These are phyloP conservation scores for Colletotrichum scovillei DNA, from an alignment of 2,329 filamentous ascomycete genomes.

Conservation along the genomic window DNA sequence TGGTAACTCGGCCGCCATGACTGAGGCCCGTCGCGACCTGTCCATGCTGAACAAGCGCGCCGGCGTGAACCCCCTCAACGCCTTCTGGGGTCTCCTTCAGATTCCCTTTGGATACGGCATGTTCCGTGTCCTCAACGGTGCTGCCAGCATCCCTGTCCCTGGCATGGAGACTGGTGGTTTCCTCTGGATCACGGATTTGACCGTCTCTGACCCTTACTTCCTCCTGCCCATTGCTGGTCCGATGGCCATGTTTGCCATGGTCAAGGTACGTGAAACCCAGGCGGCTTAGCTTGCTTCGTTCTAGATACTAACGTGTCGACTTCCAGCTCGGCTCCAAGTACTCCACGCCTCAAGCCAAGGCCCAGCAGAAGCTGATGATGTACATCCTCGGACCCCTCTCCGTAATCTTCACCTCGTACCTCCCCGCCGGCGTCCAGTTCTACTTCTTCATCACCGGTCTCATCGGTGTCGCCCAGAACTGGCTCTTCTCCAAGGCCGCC, in stretches of 20 bases:
- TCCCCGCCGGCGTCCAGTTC: conserved; percentile 61
- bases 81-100: conserved; percentile 54
- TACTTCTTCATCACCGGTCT: conserved; percentile 57
- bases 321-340: conserved; percentile 50
- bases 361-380: conserved; percentile 55
- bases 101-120: conserved; percentile 82
- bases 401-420: conserved; percentile 57
- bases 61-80: conserved; percentile 45
- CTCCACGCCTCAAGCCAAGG: conserved; percentile 39
- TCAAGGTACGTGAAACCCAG: conserved; percentile 56
- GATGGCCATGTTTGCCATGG: conserved; percentile 64
- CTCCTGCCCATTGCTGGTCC: conserved; percentile 76
- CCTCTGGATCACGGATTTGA: conserved; percentile 84
- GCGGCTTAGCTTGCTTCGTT: neutral
- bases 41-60: conserved; percentile 52
- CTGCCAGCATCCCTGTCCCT: conserved; percentile 84
- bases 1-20: conserved; percentile 65
- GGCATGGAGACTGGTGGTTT: conserved; percentile 77
- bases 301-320: conserved; percentile 32
- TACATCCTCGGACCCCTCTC: conserved; percentile 56
- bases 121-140: conserved; percentile 80
- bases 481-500: conserved; percentile 50
- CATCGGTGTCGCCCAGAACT: conserved; percentile 46
- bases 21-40: conserved; percentile 49
- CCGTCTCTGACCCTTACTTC: conserved; percentile 80